Percentiles rank a stretch among this genome's conserved stretches.
phyloP scores from a whole-genome alignment of 176 grass and related monocot species.

The Zea mays region DNA sequence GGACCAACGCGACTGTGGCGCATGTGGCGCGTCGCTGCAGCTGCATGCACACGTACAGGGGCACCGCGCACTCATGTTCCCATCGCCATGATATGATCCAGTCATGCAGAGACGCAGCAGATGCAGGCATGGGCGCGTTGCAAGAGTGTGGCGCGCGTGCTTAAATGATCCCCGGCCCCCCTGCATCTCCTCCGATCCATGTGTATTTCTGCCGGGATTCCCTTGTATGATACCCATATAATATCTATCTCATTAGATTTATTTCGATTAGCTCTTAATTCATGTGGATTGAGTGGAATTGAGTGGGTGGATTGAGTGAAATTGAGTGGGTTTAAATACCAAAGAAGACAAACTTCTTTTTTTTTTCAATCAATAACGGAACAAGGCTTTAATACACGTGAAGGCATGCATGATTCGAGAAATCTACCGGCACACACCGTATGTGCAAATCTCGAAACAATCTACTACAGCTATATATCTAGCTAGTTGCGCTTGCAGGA shows the following conservation, averaged over 20 bases:
- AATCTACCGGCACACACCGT: background rate
- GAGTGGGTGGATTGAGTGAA: too few species aligned
- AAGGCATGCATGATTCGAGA: too few species aligned
- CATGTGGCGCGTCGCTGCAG: conserved; percentile 24
- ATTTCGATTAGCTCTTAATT: too few species aligned
- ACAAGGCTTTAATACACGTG: too few species aligned
- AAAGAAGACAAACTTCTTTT: too few species aligned
- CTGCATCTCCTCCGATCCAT: background rate
- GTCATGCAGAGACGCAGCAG: background rate
- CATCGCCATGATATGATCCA: background rate
- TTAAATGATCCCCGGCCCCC: background rate
- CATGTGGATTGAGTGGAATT: too few species aligned
- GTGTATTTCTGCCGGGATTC: background rate
- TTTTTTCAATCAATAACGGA: too few species aligned
- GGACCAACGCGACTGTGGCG: conserved; percentile 28
- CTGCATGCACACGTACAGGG: conserved; percentile 25
- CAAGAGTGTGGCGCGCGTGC: background rate
- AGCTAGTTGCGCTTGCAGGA: background rate
- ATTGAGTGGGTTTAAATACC: too few species aligned
- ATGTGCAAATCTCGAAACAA: background rate
- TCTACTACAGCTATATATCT: too few species aligned
- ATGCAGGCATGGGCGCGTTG: conserved; percentile 7
- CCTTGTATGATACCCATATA: too few species aligned
- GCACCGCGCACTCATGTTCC: background rate
- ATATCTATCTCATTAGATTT: too few species aligned